These are phyloP conservation scores for Diaporthe sp. DNA, from an alignment of 2,329 filamentous ascomycete species.

Conservation along the genomic window DNA sequence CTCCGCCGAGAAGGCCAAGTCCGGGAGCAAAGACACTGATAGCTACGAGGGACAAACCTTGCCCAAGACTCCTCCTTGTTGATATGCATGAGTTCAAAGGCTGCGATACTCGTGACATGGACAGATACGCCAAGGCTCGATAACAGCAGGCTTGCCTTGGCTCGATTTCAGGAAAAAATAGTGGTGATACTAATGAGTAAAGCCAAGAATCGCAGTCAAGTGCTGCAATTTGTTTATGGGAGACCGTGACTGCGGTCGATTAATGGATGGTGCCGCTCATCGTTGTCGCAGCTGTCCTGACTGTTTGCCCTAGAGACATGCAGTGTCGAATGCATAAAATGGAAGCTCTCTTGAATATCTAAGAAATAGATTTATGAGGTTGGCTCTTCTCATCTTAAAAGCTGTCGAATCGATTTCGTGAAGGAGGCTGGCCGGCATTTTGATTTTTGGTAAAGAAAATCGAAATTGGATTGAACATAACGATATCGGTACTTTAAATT, in stretches of 20 bases:
- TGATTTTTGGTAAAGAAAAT: too few species aligned
- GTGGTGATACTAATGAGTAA: not conserved
- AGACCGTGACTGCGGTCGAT: not conserved
- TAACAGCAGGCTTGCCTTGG: constrained; percentile 8
- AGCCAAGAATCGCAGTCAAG: not conserved
- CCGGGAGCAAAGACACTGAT: not conserved
- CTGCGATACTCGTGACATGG: constrained; percentile 7
- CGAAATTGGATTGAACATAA: too few species aligned
- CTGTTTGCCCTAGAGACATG: not conserved
- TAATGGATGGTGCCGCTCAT: not conserved
- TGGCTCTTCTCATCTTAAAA: too few species aligned
- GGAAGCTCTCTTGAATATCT: not conserved
- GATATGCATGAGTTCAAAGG: constrained; percentile 6
- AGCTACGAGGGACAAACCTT: not conserved
- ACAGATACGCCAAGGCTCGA: not conserved
- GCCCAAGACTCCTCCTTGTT: constrained; percentile 1
- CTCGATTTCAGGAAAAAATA: not conserved
- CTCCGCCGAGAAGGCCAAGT: not conserved
- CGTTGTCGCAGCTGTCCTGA: not conserved
- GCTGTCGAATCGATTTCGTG: not conserved
- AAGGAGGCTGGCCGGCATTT: too few species aligned
- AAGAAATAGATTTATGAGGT: not conserved
- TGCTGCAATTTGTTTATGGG: not conserved
- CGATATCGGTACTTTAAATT: too few species aligned
- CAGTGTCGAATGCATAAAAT: not conserved